These are phyloP conservation scores for Flaveria linearis DNA, from an alignment of 129 eudicot genomes.

Conservation along the genomic window DNA sequence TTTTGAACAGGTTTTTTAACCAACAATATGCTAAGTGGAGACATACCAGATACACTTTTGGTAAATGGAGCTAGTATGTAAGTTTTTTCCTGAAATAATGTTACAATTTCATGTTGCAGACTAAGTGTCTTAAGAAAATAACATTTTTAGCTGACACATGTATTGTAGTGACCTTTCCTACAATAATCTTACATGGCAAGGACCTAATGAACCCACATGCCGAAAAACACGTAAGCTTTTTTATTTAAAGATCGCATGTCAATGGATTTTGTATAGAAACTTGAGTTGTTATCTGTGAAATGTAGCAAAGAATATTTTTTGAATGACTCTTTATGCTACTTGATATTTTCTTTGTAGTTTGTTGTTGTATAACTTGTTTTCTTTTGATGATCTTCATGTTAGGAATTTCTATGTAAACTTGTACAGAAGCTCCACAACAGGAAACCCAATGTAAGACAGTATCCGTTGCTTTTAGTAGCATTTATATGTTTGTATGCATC, in stretches of 20 bases:
- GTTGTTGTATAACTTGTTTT: neutral
- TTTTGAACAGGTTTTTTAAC: constrained; percentile 61
- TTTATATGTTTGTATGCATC: neutral
- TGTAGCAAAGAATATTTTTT: neutral
- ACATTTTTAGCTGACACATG: constrained; percentile 7
- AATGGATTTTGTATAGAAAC: neutral
- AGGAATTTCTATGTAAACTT: constrained; percentile 74
- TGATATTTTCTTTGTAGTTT: neutral
- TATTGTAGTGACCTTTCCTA: constrained; percentile 82
- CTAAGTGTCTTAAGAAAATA: constrained; percentile 3
- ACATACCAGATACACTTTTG: constrained; percentile 63
- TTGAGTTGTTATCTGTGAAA: constrained; percentile 5
- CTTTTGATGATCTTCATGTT: constrained; percentile 3
- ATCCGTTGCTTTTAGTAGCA: constrained; percentile 15
- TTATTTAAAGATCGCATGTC: neutral
- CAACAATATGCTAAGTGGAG: constrained; percentile 74
- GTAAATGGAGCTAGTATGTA: constrained; percentile 77
- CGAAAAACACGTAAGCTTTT: constrained; percentile 50
- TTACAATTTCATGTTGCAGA: neutral
- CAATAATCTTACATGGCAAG: constrained; percentile 84
- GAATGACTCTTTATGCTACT: neutral
- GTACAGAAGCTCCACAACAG: constrained; percentile 66
- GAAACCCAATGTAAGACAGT: constrained; percentile 51
- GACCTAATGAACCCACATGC: constrained; percentile 63
- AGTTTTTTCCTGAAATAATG: constrained; percentile 29